Evolutionary conservation across 257 asterid genomes (phyloP).

Genomic region (Lycium barbarum): DNA sequence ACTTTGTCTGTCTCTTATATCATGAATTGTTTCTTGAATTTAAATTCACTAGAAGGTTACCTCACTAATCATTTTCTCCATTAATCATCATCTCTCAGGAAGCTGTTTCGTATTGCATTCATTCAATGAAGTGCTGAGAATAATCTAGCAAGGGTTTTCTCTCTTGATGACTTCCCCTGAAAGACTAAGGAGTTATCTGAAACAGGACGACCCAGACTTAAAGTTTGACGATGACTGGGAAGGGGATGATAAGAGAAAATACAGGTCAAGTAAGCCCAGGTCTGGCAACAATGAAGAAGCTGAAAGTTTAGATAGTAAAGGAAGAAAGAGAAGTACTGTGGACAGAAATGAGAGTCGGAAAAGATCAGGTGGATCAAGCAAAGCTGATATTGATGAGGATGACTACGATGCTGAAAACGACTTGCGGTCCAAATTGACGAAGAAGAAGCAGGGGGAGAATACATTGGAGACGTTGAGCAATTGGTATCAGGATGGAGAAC

Average conservation of each 20-base stretch:
- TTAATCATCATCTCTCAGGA: background rate
- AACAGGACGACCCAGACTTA: constrained; percentile 65
- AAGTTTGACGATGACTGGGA: constrained; percentile 75
- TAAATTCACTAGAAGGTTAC: background rate
- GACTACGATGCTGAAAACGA: constrained; percentile 67
- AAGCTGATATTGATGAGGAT: constrained; percentile 77
- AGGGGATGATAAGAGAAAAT: constrained; percentile 61
- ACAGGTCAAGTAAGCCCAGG: constrained; percentile 62
- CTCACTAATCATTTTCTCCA: background rate
- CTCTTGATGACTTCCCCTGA: constrained; percentile 76
- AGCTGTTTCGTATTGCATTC: constrained; percentile 21
- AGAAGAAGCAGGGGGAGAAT: constrained; percentile 73
- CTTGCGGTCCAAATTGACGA: constrained; percentile 63
- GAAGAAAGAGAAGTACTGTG: constrained; percentile 59
- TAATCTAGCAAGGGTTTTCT: constrained; percentile 40
- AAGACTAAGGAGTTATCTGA: constrained; percentile 51
- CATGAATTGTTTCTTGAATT: background rate
- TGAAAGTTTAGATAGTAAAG: constrained; percentile 67
- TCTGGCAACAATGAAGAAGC: constrained; percentile 58
- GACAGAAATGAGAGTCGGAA: constrained; percentile 80
- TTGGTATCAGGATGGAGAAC: constrained; percentile 92
- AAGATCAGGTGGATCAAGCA: constrained; percentile 62
- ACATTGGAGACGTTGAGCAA: constrained; percentile 77
- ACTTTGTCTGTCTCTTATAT: background rate
- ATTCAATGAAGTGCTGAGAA: constrained; percentile 24